Percentiles rank a stretch among this genome's conserved stretches.
Conservation (phyloP, 2,329 filamentous ascomycete genomes). For the Fusarium torreyae region DNA sequence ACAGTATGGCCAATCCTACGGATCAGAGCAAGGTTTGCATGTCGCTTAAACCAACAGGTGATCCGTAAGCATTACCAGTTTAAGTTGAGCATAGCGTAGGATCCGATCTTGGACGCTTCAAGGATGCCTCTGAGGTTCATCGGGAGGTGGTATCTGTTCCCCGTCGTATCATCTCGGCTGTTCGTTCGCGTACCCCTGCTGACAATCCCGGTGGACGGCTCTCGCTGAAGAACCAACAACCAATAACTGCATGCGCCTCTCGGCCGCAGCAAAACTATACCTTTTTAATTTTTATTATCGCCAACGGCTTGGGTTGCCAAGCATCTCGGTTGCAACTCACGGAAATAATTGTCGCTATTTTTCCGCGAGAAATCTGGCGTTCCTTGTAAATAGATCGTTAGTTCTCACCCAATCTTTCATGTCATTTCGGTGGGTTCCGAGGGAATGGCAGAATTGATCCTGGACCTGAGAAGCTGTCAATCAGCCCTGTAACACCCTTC, state of each 20-base stretch:
- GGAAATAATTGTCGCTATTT: background rate
- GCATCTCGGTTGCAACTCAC: background rate
- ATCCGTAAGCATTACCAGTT: too few species aligned
- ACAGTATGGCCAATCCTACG: too few species aligned
- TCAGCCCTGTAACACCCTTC: background rate
- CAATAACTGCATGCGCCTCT: slow-evolving; percentile 8
- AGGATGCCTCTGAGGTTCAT: too few species aligned
- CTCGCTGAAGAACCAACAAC: background rate
- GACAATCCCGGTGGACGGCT: too few species aligned
- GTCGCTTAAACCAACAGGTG: too few species aligned
- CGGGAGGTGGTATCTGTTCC: too few species aligned
- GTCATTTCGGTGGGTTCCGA: background rate
- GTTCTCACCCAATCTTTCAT: too few species aligned
- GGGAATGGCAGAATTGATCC: background rate
- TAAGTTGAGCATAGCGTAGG: too few species aligned
- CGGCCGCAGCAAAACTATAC: background rate
- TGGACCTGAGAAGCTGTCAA: background rate
- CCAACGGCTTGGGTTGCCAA: background rate
- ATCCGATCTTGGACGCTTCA: too few species aligned
- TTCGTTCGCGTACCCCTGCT: too few species aligned
- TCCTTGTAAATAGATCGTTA: background rate
- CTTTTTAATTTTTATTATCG: background rate
- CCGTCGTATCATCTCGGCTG: too few species aligned
- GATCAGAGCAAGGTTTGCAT: background rate
- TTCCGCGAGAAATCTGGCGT: background rate